Conservation (phyloP, 345 rosid species). For the Geranium rotundifolium region DNA sequence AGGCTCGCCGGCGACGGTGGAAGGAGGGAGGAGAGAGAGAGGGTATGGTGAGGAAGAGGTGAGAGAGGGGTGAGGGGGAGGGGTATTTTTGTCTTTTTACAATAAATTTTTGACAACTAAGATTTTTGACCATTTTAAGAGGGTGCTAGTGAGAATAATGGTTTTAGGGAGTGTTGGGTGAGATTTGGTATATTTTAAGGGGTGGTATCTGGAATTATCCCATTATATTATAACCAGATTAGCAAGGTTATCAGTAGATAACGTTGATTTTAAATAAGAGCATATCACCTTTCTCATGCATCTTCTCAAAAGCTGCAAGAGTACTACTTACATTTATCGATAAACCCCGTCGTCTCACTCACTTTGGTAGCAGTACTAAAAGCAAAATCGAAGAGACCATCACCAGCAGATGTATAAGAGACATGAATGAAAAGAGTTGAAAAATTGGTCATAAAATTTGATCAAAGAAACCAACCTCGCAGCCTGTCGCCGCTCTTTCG, state of each 20-base stretch:
- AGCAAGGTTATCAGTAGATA: background rate
- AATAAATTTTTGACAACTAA: too few relatives aligned
- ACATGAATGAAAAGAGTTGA: slow-evolving; percentile 1
- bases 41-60: too few relatives aligned
- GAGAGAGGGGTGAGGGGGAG: too few relatives aligned
- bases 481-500: slow-evolving; percentile 87
- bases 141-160: too few relatives aligned
- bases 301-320: slow-evolving; percentile 68
- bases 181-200: too few relatives aligned
- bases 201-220: too few relatives aligned
- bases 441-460: slow-evolving; percentile 7
- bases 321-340: slow-evolving; percentile 51
- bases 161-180: too few relatives aligned
- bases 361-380: slow-evolving; percentile 68
- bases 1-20: too few relatives aligned
- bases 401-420: slow-evolving; percentile 2
- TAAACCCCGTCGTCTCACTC: slow-evolving; percentile 67
- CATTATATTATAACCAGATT: background rate
- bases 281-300: slow-evolving; percentile 71
- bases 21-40: too few relatives aligned
- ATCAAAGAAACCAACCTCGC: slow-evolving; percentile 44
- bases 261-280: background rate
- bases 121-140: too few relatives aligned
- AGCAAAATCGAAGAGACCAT: slow-evolving; percentile 7
- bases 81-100: too few relatives aligned